A percentile compares a stretch with the other conserved stretches of the same genome.
phyloP scores from a whole-genome alignment of 2,329 filamentous ascomycete genomes.

The Aureobasidium sp. region DNA sequence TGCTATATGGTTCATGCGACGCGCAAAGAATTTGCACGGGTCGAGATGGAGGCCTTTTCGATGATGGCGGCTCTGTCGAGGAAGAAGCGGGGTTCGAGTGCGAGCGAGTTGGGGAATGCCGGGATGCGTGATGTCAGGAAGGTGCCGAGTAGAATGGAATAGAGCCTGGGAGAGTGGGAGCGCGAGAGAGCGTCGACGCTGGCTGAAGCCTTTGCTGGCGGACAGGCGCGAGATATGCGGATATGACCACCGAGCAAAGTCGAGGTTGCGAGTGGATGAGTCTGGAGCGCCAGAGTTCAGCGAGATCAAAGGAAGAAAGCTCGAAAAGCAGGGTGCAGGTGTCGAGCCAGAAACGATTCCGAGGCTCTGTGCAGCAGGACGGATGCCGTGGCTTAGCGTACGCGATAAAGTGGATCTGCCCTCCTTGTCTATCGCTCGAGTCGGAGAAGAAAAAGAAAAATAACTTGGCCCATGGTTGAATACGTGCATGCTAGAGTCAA shows the following conservation, averaged over 20 bases:
- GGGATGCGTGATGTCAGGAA: constrained; percentile 3
- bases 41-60: neutral
- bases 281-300: neutral
- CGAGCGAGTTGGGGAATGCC: neutral
- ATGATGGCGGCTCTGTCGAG: neutral
- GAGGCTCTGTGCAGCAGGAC: constrained; percentile 12
- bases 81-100: constrained; percentile 1
- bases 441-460: constrained; percentile 3
- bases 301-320: neutral
- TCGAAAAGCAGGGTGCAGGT: constrained; percentile 10
- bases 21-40: constrained; percentile 1
- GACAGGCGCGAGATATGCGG: neutral
- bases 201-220: neutral
- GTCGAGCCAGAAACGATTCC: neutral
- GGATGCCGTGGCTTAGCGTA: constrained; percentile 2
- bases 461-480: constrained; percentile 1
- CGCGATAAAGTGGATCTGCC: constrained; percentile 6
- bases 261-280: neutral
- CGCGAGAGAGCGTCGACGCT: neutral
- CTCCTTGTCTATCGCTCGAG: constrained; percentile 1
- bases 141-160: neutral
- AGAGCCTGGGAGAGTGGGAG: neutral
- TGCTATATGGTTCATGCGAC: neutral
- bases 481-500: constrained; percentile 2
- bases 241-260: neutral